Conservation (phyloP, 1,284 basidiomycete genomes). For the Ustilago loliicola region DNA sequence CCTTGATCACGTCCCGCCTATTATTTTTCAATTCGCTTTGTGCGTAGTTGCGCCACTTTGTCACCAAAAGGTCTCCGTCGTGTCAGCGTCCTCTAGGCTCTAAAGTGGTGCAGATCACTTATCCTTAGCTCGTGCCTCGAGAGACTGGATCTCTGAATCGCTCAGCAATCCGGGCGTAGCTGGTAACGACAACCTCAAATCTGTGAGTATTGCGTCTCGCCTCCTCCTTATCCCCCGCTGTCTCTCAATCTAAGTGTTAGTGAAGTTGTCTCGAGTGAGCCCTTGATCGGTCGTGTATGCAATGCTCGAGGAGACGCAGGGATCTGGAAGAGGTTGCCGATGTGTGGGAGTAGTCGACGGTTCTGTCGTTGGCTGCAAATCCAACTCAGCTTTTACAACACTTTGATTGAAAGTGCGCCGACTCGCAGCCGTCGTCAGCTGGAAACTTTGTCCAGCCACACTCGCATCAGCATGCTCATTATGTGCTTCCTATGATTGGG, state of each 20-base stretch:
- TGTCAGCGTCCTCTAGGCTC: not conserved
- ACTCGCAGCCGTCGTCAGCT: not conserved
- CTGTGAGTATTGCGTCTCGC: not conserved
- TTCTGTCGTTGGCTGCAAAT: not conserved
- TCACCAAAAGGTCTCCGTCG: not conserved
- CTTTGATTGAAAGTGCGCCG: not conserved
- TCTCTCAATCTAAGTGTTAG: not conserved
- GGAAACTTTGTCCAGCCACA: slow-evolving; percentile 3
- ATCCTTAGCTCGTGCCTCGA: too few species aligned
- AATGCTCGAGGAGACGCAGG: not conserved
- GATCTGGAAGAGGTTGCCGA: not conserved
- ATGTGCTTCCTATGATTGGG: not conserved
- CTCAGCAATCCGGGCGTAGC: not conserved
- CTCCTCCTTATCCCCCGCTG: not conserved
- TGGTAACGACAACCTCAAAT: not conserved
- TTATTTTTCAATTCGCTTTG: not conserved
- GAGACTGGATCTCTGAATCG: not conserved
- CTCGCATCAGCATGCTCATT: not conserved
- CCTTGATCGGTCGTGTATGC: not conserved
- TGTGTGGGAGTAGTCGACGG: not conserved
- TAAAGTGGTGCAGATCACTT: too few species aligned
- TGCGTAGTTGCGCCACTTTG: not conserved
- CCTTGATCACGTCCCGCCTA: too few species aligned
- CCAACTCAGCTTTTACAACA: not conserved
- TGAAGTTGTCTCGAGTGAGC: not conserved